Evolutionary conservation across 1,284 basidiomycete genomes (phyloP).

Genomic region (Apiotrichum siamense): DNA sequence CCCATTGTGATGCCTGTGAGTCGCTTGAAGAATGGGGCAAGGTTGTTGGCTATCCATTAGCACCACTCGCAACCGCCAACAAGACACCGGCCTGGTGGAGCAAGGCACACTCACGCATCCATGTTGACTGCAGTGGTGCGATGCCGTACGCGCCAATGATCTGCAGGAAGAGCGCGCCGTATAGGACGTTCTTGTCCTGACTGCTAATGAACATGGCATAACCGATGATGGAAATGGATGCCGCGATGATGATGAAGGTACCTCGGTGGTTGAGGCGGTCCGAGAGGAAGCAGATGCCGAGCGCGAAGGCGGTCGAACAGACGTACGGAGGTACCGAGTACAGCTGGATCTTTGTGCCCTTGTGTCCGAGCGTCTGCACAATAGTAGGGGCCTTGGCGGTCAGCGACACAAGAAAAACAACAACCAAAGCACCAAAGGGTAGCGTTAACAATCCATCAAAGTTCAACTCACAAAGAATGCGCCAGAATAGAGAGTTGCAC

Average conservation of each 20-base stretch:
- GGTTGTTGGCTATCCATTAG: constrained; percentile 51
- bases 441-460: background rate
- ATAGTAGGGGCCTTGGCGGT: constrained; percentile 33
- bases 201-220: constrained; percentile 37
- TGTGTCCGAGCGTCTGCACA: constrained; percentile 53
- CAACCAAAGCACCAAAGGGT: too few species aligned
- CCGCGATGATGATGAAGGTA: constrained; percentile 32
- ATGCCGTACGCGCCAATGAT: constrained; percentile 39
- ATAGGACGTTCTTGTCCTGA: constrained; percentile 26
- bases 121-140: constrained; percentile 29
- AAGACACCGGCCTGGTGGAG: too few species aligned
- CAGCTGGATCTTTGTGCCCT: constrained; percentile 34
- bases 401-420: too few species aligned
- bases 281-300: constrained; percentile 53
- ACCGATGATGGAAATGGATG: constrained; percentile 25
- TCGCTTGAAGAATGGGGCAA: constrained; percentile 54
- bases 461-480: constrained; percentile 44
- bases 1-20: constrained; percentile 56
- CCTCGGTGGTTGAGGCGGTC: constrained; percentile 55
- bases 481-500: constrained; percentile 50
- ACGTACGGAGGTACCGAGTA: constrained; percentile 55
- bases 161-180: constrained; percentile 40
- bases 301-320: constrained; percentile 51
- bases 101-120: constrained; percentile 24
- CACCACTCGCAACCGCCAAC: too few species aligned